Percentiles rank a stretch among this genome's conserved stretches.
phyloP scores from a whole-genome alignment of 2,329 filamentous ascomycete species.

The Botrytis fragariae region DNA sequence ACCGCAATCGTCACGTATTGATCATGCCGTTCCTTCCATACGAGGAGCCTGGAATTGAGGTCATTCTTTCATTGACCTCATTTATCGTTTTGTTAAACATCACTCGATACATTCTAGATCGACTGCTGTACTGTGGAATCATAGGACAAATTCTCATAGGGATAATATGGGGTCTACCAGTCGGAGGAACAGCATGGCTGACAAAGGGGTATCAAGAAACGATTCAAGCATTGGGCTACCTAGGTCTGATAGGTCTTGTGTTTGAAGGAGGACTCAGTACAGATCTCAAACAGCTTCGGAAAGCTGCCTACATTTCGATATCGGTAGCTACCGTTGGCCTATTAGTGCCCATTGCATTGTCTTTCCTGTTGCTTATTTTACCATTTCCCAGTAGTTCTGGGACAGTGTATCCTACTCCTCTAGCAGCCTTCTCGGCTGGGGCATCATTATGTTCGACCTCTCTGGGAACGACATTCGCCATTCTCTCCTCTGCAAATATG shows the following conservation, averaged over 20 bases:
- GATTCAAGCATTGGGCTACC: slow-evolving; percentile 66
- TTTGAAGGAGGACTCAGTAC: slow-evolving; percentile 51
- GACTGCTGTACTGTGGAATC: slow-evolving; percentile 64
- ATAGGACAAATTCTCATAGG: slow-evolving; percentile 71
- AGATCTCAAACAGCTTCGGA: slow-evolving; percentile 44
- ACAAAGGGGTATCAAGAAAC: slow-evolving; percentile 49
- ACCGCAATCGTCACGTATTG: background rate
- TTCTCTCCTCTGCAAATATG: slow-evolving; percentile 59
- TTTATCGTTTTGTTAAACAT: slow-evolving; percentile 63
- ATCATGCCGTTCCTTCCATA: slow-evolving; percentile 48
- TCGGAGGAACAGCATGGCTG: slow-evolving; percentile 61
- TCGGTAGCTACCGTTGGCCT: slow-evolving; percentile 67
- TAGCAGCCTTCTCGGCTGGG: slow-evolving; percentile 63
- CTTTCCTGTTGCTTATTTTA: slow-evolving; percentile 47
- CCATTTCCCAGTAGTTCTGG: slow-evolving; percentile 29
- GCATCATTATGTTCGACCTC: slow-evolving; percentile 73
- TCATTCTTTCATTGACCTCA: slow-evolving; percentile 58
- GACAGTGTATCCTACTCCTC: slow-evolving; percentile 26
- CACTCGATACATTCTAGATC: slow-evolving; percentile 56
- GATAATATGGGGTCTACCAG: slow-evolving; percentile 67
- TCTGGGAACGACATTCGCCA: slow-evolving; percentile 67
- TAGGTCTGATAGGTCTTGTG: slow-evolving; percentile 69
- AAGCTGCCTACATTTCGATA: slow-evolving; percentile 58
- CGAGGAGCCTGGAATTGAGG: slow-evolving; percentile 59
- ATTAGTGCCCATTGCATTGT: slow-evolving; percentile 59